Evolutionary conservation across 352 stramenopile species (phyloP), one percentile per base, ranked within the genome.

Genomic region (Phytophthora tubulina): DNA sequence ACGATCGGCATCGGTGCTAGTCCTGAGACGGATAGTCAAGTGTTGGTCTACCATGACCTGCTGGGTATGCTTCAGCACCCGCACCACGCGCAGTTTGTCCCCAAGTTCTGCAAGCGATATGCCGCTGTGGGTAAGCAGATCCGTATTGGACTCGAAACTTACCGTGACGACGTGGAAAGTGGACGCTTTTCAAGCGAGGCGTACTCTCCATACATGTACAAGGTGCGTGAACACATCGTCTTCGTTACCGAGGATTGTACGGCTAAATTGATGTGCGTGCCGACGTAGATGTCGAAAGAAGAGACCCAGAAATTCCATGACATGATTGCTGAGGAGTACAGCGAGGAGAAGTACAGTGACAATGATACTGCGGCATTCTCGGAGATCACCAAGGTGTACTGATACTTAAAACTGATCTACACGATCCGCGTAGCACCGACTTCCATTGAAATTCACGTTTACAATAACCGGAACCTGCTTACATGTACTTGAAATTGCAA

Each of bases 41-140:
- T 99, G 21, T 75, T 99, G 17, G 98, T 99, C 6, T 99, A 97
- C 79, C 98, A 99, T 73, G 98, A 99, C 74, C 89, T 99, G 75
- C 79, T 99, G 38, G 98, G 98, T 14, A 99, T 99, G 95, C 85
- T 99, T 21, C 95, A 98, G 70, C 98, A 99, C 78, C 98, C 98
- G 0, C 97, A 99, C 75, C 97, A 99, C 72, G 95, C 96, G 27
- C 87, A 96, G 69, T 84, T 90, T 61, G 95, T 99, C 32, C 97
- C 98, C 11, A 99, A 98, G 68, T 99, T 99, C 74, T 99, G 97
- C 78, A 99, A 99, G 78, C 90, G 93, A 30, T 99, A 99, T 80
- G 96, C 96, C 9, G 89, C 98, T 63, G 93, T 99, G 9, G 97
- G 97, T 15, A 85, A 99, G 53, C 80, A 89, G 57, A 96, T 98